Evolutionary conservation across 2,329 filamentous ascomycete species (phyloP), one percentile per base, ranked within the genome.

Genomic region (Rhynchosporium graminicola): DNA sequence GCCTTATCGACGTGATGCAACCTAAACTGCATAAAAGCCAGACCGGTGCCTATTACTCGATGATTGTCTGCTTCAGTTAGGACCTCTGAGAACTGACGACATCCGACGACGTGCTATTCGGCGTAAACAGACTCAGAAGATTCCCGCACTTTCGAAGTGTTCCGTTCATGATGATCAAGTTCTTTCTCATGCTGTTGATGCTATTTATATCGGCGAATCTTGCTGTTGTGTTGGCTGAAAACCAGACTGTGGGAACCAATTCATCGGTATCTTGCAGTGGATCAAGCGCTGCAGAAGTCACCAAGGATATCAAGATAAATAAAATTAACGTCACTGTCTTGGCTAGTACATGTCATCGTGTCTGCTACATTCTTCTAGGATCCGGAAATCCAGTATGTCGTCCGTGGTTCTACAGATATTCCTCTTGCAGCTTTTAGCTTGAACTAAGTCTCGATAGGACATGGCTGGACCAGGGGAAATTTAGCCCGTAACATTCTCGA

Each of bases 361-460:
- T 52, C 12, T 52, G 50, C n/a, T 5, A 20, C 26, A n/a, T 38
- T 36, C 31, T 20, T 13, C 38, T 52, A 7, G 50, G 50, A 38
- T 38, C 50, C 20, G 50, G 50, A 52, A 52, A 52, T 52, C 50
- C 50, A 12, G 50, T 52, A 36, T 3, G 31, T 12, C 12, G 29
- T n/a, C 42, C 20, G 42, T 7, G 12, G 12, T 15, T 15, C 42
- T 6, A 3, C 15, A 13, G 42, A 43, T 8, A 4, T 9, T 12
- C 13, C 26, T 38, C 48, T 4, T 36, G 5, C 4, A n/a, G 4
- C 3, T 13, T 15, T 15, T 12, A 12, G 4, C 42, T 43, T 6
- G 1, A 5, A 38, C n/a, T 52, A 13, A 36, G 15, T 7, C 5
- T 38, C 8, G 7, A 10, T 38, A 52, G 50, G 50, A 52, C n/a